Conservation (phyloP, 1,284 basidiomycete genomes). For the Cutaneotrichosporon sp. region DNA sequence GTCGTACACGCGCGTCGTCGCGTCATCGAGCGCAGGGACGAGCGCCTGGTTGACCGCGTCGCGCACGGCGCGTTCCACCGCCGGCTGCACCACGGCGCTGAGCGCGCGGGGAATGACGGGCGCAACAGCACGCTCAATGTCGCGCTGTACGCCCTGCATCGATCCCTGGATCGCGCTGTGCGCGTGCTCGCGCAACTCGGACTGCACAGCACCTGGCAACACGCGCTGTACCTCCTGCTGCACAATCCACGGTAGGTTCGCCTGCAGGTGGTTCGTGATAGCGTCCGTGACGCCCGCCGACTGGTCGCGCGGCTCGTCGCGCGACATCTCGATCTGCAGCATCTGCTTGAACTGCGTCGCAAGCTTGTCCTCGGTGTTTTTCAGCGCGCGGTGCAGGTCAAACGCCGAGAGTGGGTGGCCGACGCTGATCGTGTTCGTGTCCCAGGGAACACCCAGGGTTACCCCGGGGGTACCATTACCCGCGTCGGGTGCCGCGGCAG, state of each 20-base stretch:
- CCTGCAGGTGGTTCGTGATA: constrained; percentile 26
- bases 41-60: constrained; percentile 24
- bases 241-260: constrained; percentile 18
- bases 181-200: constrained; percentile 14
- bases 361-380: constrained; percentile 32
- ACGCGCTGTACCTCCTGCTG: constrained; percentile 26
- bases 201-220: constrained; percentile 23
- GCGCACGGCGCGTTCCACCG: constrained; percentile 28
- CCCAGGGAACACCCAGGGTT: too few relatives aligned
- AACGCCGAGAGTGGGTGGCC: neutral
- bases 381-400: constrained; percentile 14
- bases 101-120: constrained; percentile 26
- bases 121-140: constrained; percentile 25
- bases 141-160: constrained; percentile 21
- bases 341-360: constrained; percentile 19
- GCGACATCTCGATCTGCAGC: constrained; percentile 1
- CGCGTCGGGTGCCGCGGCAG: neutral
- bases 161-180: constrained; percentile 24
- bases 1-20: constrained; percentile 24
- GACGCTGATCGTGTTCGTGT: neutral
- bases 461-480: neutral
- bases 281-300: constrained; percentile 10
- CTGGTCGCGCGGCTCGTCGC: neutral
- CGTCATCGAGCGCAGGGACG: constrained; percentile 25
- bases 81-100: constrained; percentile 22